Conservation (phyloP, 2,329 filamentous ascomycete genomes). For the Phyllosticta citriasiana region DNA sequence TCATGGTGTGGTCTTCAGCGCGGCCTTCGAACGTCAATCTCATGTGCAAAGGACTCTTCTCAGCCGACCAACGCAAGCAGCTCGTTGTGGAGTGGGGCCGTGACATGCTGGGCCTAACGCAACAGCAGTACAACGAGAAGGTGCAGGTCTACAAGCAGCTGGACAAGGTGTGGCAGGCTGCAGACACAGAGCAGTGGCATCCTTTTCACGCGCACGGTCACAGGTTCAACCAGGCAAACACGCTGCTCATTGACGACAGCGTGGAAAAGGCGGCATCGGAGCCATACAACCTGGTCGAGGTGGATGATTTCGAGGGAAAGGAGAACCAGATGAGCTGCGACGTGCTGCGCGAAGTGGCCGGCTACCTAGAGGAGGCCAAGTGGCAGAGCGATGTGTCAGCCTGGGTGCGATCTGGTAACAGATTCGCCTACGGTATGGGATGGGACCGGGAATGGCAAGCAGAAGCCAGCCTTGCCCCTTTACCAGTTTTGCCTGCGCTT, state of each 20-base stretch:
- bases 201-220: conserved; percentile 25
- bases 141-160: conserved; percentile 89
- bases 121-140: conserved; percentile 54
- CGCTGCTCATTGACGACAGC: conserved; percentile 81
- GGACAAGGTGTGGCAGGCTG: conserved; percentile 55
- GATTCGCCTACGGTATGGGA: background rate
- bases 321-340: conserved; percentile 32
- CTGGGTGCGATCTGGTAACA: conserved; percentile 19
- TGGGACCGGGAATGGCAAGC: background rate
- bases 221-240: conserved; percentile 73
- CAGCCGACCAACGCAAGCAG: conserved; percentile 37
- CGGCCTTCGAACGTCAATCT: conserved; percentile 58
- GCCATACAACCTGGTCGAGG: conserved; percentile 69
- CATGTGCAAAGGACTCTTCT: conserved; percentile 59
- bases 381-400: conserved; percentile 51
- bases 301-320: conserved; percentile 62
- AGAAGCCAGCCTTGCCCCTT: background rate
- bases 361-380: conserved; percentile 43
- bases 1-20: conserved; percentile 90
- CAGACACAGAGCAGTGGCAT: conserved; percentile 34
- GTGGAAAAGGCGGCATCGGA: conserved; percentile 69
- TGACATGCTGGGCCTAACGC: conserved; percentile 60
- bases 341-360: conserved; percentile 41
- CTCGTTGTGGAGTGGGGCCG: conserved; percentile 70
- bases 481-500: background rate